A percentile compares a stretch with the other conserved stretches of the same genome.
Conservation (phyloP, 1,284 basidiomycete species). For the Sanghuangporus weigelae region DNA sequence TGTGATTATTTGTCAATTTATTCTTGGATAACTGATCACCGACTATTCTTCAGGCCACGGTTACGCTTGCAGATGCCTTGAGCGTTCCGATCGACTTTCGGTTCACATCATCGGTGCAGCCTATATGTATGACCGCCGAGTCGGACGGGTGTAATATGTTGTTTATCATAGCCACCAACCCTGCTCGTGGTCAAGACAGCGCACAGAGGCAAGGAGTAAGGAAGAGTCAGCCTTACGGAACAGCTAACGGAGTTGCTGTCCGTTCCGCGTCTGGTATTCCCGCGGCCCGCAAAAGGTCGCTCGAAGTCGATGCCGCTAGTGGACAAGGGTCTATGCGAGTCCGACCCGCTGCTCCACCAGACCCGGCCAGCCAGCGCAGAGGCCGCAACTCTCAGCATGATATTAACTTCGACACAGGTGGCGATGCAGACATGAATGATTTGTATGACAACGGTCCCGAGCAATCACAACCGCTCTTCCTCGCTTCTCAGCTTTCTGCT, state of each 20-base stretch:
- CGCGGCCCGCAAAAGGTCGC: slow-evolving; percentile 2
- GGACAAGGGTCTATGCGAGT: not conserved
- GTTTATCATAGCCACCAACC: slow-evolving; percentile 72
- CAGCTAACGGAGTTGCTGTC: not conserved
- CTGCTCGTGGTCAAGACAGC: slow-evolving; percentile 34
- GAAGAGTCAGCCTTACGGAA: slow-evolving; percentile 18
- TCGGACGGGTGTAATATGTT: slow-evolving; percentile 55
- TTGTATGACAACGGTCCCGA: slow-evolving; percentile 15
- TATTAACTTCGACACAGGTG: not conserved
- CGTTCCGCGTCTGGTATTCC: slow-evolving; percentile 5
- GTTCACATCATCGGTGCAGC: slow-evolving; percentile 66
- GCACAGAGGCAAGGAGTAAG: slow-evolving; percentile 23
- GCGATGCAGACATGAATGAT: slow-evolving; percentile 15
- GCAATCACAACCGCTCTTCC: slow-evolving; percentile 58
- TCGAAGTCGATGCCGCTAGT: slow-evolving; percentile 3
- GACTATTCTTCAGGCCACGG: slow-evolving; percentile 51
- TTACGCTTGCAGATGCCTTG: slow-evolving; percentile 69
- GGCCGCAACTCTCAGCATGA: not conserved
- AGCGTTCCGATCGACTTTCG: slow-evolving; percentile 57
- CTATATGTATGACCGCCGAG: slow-evolving; percentile 69
- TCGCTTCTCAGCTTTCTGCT: slow-evolving; percentile 53
- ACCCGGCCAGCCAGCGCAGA: not conserved
- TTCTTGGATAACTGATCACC: not conserved
- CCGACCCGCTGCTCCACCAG: not conserved
- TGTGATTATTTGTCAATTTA: slow-evolving; percentile 34